phyloP scores from a whole-genome alignment of 768 basidiomycete species.

The Nidularia pulvinata region DNA sequence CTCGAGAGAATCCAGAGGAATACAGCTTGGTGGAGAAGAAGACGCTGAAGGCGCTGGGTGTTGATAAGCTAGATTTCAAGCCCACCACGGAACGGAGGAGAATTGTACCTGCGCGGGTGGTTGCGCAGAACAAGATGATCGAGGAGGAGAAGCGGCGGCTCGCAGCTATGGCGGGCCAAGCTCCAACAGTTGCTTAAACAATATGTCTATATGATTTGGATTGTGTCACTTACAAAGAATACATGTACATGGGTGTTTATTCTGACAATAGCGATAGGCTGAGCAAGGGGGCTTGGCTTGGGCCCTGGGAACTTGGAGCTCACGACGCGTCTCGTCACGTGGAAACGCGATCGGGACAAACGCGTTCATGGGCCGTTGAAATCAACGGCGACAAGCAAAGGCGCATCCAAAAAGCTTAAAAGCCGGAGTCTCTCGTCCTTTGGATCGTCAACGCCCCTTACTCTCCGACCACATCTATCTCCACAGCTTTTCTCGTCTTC shows the following conservation, averaged over 20 bases:
- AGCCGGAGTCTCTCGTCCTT: slow-evolving; percentile 3
- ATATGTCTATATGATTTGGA: not conserved
- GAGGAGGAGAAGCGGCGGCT: slow-evolving; percentile 47
- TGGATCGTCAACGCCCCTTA: slow-evolving; percentile 12
- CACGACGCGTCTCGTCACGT: slow-evolving; percentile 7
- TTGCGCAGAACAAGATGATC: slow-evolving; percentile 43
- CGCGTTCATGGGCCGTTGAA: not conserved
- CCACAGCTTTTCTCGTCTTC: slow-evolving; percentile 7
- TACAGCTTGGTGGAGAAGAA: slow-evolving; percentile 61
- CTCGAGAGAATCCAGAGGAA: slow-evolving; percentile 37
- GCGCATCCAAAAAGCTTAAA: not conserved
- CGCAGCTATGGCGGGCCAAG: slow-evolving; percentile 7
- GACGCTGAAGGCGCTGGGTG: slow-evolving; percentile 53
- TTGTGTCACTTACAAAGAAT: not conserved
- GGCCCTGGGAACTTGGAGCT: not conserved
- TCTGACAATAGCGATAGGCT: no score
- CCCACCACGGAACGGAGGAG: slow-evolving; percentile 43
- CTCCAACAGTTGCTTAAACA: not conserved
- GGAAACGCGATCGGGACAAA: slow-evolving; percentile 4
- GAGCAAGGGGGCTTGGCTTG: not conserved
- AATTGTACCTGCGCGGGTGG: slow-evolving; percentile 45
- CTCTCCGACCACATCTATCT: slow-evolving; percentile 20
- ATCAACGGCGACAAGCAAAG: not conserved
- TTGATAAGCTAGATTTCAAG: slow-evolving; percentile 42
- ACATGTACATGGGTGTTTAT: no score